These are phyloP conservation scores for Phoma sp. DNA, from an alignment of 2,329 filamentous ascomycete genomes.

Conservation along the genomic window DNA sequence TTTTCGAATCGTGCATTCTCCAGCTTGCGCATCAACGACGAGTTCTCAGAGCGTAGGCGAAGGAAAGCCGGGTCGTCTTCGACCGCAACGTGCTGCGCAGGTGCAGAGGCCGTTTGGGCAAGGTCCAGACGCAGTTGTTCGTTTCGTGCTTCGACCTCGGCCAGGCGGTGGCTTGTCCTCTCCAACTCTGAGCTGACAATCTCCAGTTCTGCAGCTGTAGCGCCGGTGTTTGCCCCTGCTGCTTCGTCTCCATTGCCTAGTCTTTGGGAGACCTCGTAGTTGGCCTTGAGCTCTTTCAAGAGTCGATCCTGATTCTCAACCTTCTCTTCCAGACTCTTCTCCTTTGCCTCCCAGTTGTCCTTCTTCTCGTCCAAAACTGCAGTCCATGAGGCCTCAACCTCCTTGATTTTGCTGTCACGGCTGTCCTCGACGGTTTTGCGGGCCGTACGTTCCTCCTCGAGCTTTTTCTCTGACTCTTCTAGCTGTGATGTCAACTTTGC, in stretches of 20 bases:
- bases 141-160: constrained; percentile 91
- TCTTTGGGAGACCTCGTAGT: constrained; percentile 93
- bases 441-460: constrained; percentile 78
- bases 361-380: constrained; percentile 92
- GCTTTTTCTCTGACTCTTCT: constrained; percentile 79
- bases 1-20: constrained; percentile 85
- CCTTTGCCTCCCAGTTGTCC: constrained; percentile 95
- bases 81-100: constrained; percentile 65
- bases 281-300: constrained; percentile 93
- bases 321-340: constrained; percentile 90
- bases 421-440: constrained; percentile 78
- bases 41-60: constrained; percentile 90
- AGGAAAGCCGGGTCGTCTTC: constrained; percentile 92
- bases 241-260: constrained; percentile 75
- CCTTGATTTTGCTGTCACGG: constrained; percentile 81
- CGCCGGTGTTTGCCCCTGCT: constrained; percentile 66
- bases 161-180: constrained; percentile 82
- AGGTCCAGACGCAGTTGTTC: constrained; percentile 91
- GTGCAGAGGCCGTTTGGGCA: constrained; percentile 83
- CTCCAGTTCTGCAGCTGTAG: constrained; percentile 89
- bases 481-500: constrained; percentile 78
- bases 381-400: constrained; percentile 88
- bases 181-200: constrained; percentile 93
- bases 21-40: constrained; percentile 85
- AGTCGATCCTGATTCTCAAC: constrained; percentile 91